Percentiles rank a stretch among this genome's conserved stretches.
phyloP scores from a whole-genome alignment of 192 early-diverging fungal species.

The Funneliformis mosseae region DNA sequence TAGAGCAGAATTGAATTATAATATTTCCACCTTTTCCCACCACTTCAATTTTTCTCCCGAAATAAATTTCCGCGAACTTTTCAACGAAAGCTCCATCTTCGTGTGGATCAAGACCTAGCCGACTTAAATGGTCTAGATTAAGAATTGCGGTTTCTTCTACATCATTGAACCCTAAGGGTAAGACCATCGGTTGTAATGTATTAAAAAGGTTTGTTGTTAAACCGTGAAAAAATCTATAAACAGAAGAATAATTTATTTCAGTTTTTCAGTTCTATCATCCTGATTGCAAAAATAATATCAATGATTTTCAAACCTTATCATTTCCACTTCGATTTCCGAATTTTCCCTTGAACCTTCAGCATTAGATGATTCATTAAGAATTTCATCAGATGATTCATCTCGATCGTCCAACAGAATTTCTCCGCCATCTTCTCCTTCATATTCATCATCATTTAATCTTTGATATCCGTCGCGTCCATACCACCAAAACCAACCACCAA shows the following conservation, averaged over 20 bases:
- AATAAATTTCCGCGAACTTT: slow-evolving; percentile 50
- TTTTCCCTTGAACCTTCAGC: slow-evolving; percentile 17
- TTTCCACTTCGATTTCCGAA: slow-evolving; percentile 35
- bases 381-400: background rate
- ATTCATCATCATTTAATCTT: slow-evolving; percentile 34
- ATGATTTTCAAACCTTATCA: slow-evolving; percentile 42
- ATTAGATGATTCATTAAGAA: slow-evolving; percentile 5
- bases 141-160: slow-evolving; percentile 25
- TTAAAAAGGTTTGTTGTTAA: slow-evolving; percentile 41
- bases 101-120: slow-evolving; percentile 48
- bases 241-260: slow-evolving; percentile 37
- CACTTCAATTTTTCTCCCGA: slow-evolving; percentile 42
- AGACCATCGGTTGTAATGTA: background rate
- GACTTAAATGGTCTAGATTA: slow-evolving; percentile 42
- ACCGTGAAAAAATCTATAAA: slow-evolving; percentile 37
- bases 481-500: slow-evolving; percentile 58
- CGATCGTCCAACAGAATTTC: slow-evolving; percentile 1
- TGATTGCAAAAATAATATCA: background rate
- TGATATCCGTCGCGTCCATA: slow-evolving; percentile 42
- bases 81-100: slow-evolving; percentile 46
- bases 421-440: slow-evolving; percentile 29
- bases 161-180: background rate
- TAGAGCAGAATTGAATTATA: slow-evolving; percentile 1
- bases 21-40: slow-evolving; percentile 15
- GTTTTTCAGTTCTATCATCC: slow-evolving; percentile 47